phyloP scores from a whole-genome alignment of 106 monocot species.

The Iris macrosiphon region DNA sequence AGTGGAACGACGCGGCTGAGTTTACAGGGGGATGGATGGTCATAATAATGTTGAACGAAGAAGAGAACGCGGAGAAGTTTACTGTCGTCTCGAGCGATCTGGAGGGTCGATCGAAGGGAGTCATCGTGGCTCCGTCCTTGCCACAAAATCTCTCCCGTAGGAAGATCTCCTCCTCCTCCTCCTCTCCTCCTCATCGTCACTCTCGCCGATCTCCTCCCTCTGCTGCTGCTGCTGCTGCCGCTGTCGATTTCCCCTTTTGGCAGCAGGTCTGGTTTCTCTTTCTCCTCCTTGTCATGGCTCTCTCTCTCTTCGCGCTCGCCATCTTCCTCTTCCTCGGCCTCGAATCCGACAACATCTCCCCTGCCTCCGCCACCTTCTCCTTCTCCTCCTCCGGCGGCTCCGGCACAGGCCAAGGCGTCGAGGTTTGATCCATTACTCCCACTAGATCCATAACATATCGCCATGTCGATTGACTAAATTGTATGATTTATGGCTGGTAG shows the following conservation, averaged over 20 bases:
- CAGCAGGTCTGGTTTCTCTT: constrained; percentile 37
- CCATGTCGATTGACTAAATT: neutral
- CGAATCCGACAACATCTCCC: constrained; percentile 29
- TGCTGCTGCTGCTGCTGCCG: neutral
- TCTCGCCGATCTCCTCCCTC: neutral
- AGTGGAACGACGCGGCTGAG: no score
- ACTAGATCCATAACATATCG: neutral
- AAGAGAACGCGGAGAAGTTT: no score
- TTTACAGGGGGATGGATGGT: no score
- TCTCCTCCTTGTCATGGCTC: constrained; percentile 36
- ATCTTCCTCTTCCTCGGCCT: constrained; percentile 35
- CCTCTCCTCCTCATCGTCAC: neutral
- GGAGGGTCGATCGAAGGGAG: constrained; percentile 12
- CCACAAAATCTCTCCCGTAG: constrained; percentile 28
- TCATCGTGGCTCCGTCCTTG: constrained; percentile 35
- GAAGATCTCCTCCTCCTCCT: constrained; percentile 11
- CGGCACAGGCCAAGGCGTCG: constrained; percentile 31
- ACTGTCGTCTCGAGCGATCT: constrained; percentile 14
- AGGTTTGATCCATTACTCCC: constrained; percentile 44
- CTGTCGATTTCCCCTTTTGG: constrained; percentile 26
- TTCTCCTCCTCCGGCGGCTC: constrained; percentile 2
- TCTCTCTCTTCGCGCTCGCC: constrained; percentile 36
- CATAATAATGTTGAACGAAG: no score
- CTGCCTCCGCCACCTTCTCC: constrained; percentile 10
- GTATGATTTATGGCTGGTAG: constrained; percentile 19